A percentile compares a stretch with the other conserved stretches of the same genome.
These are phyloP conservation scores for Oropetium thomaeum DNA, from an alignment of 176 grass and related monocot genomes.

Conservation along the genomic window DNA sequence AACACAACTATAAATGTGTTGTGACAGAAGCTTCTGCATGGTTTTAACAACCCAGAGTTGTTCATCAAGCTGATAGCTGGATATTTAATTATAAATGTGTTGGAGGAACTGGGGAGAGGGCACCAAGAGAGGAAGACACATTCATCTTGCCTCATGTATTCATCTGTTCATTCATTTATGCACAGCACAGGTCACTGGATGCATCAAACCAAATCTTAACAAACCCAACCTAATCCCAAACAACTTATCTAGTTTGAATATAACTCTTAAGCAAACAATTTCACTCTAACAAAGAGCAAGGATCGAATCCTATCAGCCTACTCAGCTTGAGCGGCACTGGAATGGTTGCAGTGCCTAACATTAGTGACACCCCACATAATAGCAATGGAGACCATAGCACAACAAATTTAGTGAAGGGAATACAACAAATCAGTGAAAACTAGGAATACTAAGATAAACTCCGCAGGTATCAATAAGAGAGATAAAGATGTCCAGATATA, in stretches of 20 bases:
- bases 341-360: background rate
- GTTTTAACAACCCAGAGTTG: background rate
- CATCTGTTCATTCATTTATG: background rate
- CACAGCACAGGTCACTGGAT: background rate
- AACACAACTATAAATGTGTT: background rate
- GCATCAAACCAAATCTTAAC: background rate
- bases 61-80: background rate
- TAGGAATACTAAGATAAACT: background rate
- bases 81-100: background rate
- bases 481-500: background rate
- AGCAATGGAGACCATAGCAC: background rate
- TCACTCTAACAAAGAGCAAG: background rate
- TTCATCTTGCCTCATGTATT: background rate
- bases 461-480: background rate
- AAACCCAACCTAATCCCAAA: background rate
- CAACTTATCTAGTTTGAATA: background rate
- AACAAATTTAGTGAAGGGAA: background rate
- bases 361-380: background rate
- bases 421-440: background rate
- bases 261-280: background rate
- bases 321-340: background rate
- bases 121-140: background rate
- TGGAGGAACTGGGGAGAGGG: background rate
- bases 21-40: too few species aligned
- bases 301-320: background rate